Evolutionary conservation across 345 rosid genomes (phyloP).

Genomic region (Populus euphratica): DNA sequence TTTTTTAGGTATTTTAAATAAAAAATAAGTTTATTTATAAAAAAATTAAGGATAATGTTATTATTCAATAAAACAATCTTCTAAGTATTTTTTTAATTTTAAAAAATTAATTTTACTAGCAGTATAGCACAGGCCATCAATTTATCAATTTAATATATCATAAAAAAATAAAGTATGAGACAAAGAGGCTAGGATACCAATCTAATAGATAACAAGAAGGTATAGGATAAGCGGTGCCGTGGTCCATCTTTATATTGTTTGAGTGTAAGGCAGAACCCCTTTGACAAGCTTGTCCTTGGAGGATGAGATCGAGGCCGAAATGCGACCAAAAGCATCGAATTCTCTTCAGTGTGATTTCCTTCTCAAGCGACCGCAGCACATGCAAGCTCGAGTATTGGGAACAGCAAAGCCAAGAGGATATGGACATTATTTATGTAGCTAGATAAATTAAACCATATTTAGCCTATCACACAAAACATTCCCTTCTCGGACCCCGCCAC

Average conservation of each 20-base stretch:
- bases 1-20: too few relatives aligned
- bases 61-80: too few relatives aligned
- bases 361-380: conserved; percentile 33
- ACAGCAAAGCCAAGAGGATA: not conserved
- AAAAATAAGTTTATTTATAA: too few relatives aligned
- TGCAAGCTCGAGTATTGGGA: conserved; percentile 21
- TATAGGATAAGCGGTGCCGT: not conserved
- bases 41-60: too few relatives aligned
- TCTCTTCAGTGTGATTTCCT: conserved; percentile 21
- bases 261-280: conserved; percentile 23
- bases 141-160: too few relatives aligned
- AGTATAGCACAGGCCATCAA: rapidly evolving
- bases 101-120: too few relatives aligned
- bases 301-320: not conserved
- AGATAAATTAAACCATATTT: not conserved
- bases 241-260: conserved; percentile 16
- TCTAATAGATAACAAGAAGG: not conserved
- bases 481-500: conserved; percentile 8
- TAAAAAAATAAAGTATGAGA: too few relatives aligned
- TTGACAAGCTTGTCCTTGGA: conserved; percentile 15
- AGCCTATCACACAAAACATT: conserved; percentile 16
- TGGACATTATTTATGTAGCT: not conserved
- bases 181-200: too few relatives aligned
- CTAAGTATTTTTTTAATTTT: too few relatives aligned
- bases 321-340: conserved; percentile 31